phyloP scores from a whole-genome alignment of 1,284 basidiomycete species.

The Clitocybe nebularis region DNA sequence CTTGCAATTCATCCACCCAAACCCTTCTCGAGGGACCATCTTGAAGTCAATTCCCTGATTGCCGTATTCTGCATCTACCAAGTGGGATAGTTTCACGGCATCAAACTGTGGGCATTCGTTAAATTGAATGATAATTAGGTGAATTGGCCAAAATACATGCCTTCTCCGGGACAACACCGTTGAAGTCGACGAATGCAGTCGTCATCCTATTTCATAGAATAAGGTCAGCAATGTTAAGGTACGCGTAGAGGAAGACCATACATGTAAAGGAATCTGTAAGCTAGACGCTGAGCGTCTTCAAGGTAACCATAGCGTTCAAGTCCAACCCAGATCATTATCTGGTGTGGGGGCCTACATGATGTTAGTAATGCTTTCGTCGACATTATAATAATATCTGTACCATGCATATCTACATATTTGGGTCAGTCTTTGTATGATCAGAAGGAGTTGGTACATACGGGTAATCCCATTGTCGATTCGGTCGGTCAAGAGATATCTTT shows the following conservation, averaged over 20 bases:
- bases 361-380: slow-evolving; percentile 8
- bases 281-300: slow-evolving; percentile 89
- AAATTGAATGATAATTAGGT: neutral
- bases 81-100: slow-evolving; percentile 90
- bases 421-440: slow-evolving; percentile 9
- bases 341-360: slow-evolving; percentile 83
- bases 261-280: slow-evolving; percentile 98
- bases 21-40: slow-evolving; percentile 93
- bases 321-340: slow-evolving; percentile 97
- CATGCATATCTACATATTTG: slow-evolving; percentile 55
- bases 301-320: slow-evolving; percentile 94
- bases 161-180: slow-evolving; percentile 97
- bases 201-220: slow-evolving; percentile 65
- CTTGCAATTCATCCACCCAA: slow-evolving; percentile 94
- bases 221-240: slow-evolving; percentile 1
- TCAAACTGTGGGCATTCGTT: slow-evolving; percentile 65
- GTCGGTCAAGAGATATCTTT: slow-evolving; percentile 90
- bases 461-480: slow-evolving; percentile 99
- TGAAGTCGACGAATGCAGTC: slow-evolving; percentile 91
- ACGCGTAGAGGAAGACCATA: slow-evolving; percentile 31
- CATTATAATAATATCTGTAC: slow-evolving; percentile 27
- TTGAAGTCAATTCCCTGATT: slow-evolving; percentile 98
- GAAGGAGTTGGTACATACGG: slow-evolving; percentile 48
- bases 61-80: slow-evolving; percentile 97
- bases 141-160: slow-evolving; percentile 32